Evolutionary conservation across 257 asterid species (phyloP).

Genomic region (Rhazya stricta): DNA sequence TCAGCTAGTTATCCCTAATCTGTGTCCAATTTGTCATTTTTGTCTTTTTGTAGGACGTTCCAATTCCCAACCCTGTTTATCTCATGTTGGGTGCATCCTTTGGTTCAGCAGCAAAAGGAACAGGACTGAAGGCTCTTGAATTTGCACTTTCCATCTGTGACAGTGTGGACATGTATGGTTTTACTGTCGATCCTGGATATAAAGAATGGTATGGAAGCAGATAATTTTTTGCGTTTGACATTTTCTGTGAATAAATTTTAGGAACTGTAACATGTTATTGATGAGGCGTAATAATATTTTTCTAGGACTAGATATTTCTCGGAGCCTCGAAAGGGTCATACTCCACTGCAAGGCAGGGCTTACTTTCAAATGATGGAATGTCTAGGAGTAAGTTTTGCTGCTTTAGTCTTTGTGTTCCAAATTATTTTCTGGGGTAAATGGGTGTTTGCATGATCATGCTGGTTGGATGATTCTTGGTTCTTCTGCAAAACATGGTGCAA

Average conservation of each 20-base stretch:
- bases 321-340: constrained; percentile 88
- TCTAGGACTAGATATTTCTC: constrained; percentile 95
- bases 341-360: constrained; percentile 91
- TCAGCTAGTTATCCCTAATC: constrained; percentile 1
- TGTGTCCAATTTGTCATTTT: constrained; percentile 11
- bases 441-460: neutral
- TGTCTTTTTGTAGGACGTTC: constrained; percentile 44
- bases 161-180: constrained; percentile 95
- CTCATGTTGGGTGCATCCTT: constrained; percentile 66
- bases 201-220: constrained; percentile 54
- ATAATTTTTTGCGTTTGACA: neutral
- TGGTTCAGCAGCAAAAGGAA: constrained; percentile 93
- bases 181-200: constrained; percentile 99
- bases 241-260: neutral
- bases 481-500: neutral
- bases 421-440: neutral
- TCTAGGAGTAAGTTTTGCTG: constrained; percentile 66
- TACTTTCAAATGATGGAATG: constrained; percentile 99
- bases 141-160: constrained; percentile 96
- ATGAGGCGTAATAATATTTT: constrained; percentile 14
- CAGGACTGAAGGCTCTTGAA: constrained; percentile 99
- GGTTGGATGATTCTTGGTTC: neutral
- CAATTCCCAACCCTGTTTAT: constrained; percentile 53
- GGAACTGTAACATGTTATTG: constrained; percentile 1
- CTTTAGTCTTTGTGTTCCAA: neutral